These are phyloP conservation scores for Elongisporangium senticosum DNA, from an alignment of 352 stramenopile species.

Conservation along the genomic window DNA sequence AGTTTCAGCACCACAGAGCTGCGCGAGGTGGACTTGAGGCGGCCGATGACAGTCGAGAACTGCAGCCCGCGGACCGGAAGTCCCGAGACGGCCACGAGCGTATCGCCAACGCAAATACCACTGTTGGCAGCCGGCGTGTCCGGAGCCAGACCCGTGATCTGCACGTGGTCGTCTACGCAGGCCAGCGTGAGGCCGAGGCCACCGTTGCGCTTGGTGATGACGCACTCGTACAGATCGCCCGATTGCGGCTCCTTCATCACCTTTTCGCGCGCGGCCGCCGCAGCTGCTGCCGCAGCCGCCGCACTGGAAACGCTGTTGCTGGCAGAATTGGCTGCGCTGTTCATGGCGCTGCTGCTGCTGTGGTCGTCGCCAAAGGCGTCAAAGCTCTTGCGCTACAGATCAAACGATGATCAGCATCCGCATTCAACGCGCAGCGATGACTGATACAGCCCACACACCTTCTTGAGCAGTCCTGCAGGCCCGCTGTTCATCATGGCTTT, in stretches of 20 bases:
- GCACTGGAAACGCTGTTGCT: slow-evolving; percentile 8
- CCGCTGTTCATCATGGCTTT: background rate
- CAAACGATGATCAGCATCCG: background rate
- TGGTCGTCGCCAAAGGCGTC: slow-evolving; percentile 41
- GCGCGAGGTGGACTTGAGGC: slow-evolving; percentile 70
- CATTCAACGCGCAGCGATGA: background rate
- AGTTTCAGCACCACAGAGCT: slow-evolving; percentile 80
- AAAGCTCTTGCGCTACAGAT: slow-evolving; percentile 41
- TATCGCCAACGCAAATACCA: slow-evolving; percentile 76
- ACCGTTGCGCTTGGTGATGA: slow-evolving; percentile 79
- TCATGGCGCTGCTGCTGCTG: slow-evolving; percentile 16
- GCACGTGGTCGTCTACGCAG: slow-evolving; percentile 79
- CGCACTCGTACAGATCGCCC: slow-evolving; percentile 77
- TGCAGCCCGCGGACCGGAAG: slow-evolving; percentile 69
- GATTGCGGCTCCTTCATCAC: slow-evolving; percentile 82
- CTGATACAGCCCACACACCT: slow-evolving; percentile 1
- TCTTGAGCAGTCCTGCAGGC: slow-evolving; percentile 4
- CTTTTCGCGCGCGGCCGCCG: slow-evolving; percentile 52
- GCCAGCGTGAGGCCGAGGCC: slow-evolving; percentile 67
- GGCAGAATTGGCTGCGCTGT: slow-evolving; percentile 6
- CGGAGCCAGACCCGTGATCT: slow-evolving; percentile 70
- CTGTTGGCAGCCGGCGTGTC: slow-evolving; percentile 69
- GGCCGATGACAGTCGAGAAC: slow-evolving; percentile 77
- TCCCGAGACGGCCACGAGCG: slow-evolving; percentile 64
- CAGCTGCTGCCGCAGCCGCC: slow-evolving; percentile 19